Evolutionary conservation across 2,329 filamentous ascomycete species (phyloP).

Genomic region (Lomentospora prolificans): DNA sequence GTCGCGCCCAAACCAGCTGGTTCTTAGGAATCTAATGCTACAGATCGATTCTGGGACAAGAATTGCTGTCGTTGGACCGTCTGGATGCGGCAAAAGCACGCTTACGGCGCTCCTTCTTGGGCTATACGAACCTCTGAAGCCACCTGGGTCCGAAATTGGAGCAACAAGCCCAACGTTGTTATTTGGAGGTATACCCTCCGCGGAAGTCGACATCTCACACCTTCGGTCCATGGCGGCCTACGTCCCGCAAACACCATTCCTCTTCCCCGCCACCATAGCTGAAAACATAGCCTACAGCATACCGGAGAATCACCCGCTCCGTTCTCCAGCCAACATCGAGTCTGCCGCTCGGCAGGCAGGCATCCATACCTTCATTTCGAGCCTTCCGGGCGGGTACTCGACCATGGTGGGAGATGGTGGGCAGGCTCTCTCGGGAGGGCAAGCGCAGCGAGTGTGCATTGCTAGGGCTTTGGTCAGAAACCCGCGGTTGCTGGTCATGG

Average conservation of each 20-base stretch:
- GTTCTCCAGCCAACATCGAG: constrained; percentile 33
- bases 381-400: constrained; percentile 57
- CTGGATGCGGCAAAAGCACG: constrained; percentile 88
- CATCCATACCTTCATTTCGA: constrained; percentile 61
- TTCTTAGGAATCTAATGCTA: constrained; percentile 59
- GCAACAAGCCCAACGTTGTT: constrained; percentile 27
- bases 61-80: constrained; percentile 71
- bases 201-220: constrained; percentile 46
- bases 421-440: constrained; percentile 64
- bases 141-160: constrained; percentile 1
- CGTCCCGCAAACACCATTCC: constrained; percentile 59
- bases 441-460: constrained; percentile 72
- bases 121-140: constrained; percentile 45
- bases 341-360: constrained; percentile 42
- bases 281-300: constrained; percentile 81
- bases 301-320: constrained; percentile 38
- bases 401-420: constrained; percentile 73
- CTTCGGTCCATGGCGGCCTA: constrained; percentile 55
- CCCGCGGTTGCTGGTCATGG: constrained; percentile 67
- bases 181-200: constrained; percentile 48
- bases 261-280: constrained; percentile 69
- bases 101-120: constrained; percentile 65
- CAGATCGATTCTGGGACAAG: constrained; percentile 52
- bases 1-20: constrained; percentile 34
- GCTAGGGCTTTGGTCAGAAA: constrained; percentile 65